Base-by-base conservation (phyloP, 2,329 filamentous ascomycete genomes). In the Sclerotinia trifoliorum region DNA sequence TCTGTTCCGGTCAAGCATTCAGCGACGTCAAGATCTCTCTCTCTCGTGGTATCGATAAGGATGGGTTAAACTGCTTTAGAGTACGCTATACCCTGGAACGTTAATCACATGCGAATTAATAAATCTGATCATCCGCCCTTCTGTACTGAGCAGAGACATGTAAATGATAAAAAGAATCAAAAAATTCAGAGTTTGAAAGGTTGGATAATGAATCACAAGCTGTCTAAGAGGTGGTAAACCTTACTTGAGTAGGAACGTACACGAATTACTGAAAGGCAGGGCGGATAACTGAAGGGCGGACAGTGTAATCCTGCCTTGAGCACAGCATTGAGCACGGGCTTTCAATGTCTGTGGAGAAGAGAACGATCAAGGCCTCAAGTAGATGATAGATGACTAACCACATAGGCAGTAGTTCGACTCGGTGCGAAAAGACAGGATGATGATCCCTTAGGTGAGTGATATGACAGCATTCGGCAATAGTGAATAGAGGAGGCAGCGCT, bases 41-140 rank as follows among this genome's bases (percentile, higher is more conserved):
- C 26, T 48, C 39, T 15, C 21, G 11, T 42, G 55, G 65, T 67
- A 64, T 67, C 66, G 66, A 65, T 67, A 67, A 64, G 66, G 65
- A 61, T 58, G 24, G 61, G 51, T 42, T 44, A 21, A 21, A 32
- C 29, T 51, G 8, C 46, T 62, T 39, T 24, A 62, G 46, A 62
- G 60, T 63, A 55, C 29, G 35, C 48, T 55, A 44, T n/a, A 32
- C 62, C 35, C 35, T 29, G 39, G 35, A 44, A 65, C 21, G 62
- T 44, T 52, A 10, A 44, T 64, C 60, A 63, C 60, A 63, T 63
- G 60, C 32, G 48, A 63, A 51, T 42, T 21, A 39, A 26, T 21
- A 8, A 29, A 39, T 17, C 24, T 62, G 60, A 62, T 62, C 60
- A 62, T 51, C 46, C 24, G 60, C 21, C 39, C 29, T 51, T 51